Percentiles rank a stretch among this genome's conserved stretches.
These are phyloP conservation scores for Ophiocordyceps sinensis DNA, from an alignment of 2,329 filamentous ascomycete genomes.

Conservation along the genomic window DNA sequence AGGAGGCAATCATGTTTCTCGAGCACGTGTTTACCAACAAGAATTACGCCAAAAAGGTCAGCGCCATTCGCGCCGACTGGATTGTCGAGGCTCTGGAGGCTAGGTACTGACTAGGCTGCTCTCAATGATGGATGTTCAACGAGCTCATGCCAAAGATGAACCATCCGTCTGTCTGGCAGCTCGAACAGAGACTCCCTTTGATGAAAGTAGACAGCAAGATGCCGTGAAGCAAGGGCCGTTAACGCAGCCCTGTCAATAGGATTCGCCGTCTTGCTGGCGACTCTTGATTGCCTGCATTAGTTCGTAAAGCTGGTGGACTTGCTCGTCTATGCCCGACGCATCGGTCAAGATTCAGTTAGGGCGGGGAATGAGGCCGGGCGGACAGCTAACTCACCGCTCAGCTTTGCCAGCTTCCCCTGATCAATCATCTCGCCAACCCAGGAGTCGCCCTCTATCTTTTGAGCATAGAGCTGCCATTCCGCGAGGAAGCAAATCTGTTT, in stretches of 20 bases:
- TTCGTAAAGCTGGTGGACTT: constrained; percentile 86
- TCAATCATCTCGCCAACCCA: constrained; percentile 84
- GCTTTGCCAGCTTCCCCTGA: constrained; percentile 69
- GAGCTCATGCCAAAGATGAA: background rate
- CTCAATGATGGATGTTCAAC: background rate
- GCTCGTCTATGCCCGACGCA: constrained; percentile 52
- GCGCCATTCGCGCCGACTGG: constrained; percentile 45
- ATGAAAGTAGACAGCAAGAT: too few species aligned
- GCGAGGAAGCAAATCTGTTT: constrained; percentile 81
- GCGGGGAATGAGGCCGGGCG: background rate
- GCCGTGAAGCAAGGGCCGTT: too few species aligned
- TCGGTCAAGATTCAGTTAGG: background rate
- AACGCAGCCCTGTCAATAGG: background rate
- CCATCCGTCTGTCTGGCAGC: background rate
- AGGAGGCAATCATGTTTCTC: constrained; percentile 53
- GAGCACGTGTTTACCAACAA: constrained; percentile 53
- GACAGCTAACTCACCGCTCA: constrained; percentile 58
- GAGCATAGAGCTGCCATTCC: constrained; percentile 92
- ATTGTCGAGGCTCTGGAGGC: constrained; percentile 34
- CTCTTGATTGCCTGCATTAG: constrained; percentile 69
- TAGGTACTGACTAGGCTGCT: constrained; percentile 3
- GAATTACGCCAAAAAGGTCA: constrained; percentile 54
- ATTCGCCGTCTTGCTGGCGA: constrained; percentile 7
- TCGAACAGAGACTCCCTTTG: too few species aligned
- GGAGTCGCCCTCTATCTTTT: constrained; percentile 72